Evolutionary conservation across 306 rosid species (phyloP), one percentile per base, ranked within the genome.

Genomic region (Pyrus bretschneideri): DNA sequence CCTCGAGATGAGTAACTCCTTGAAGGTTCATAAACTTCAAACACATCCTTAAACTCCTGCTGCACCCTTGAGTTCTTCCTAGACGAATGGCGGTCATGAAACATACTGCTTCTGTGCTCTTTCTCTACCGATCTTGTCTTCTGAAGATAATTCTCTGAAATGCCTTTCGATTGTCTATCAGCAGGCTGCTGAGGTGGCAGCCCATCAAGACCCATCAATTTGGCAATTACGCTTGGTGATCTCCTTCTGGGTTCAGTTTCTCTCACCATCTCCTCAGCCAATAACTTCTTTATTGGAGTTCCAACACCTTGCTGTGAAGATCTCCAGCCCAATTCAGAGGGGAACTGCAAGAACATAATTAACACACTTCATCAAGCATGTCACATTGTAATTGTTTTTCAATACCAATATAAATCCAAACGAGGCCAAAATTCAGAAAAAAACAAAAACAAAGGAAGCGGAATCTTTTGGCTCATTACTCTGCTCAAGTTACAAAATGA

Each of bases 141-240:
- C 55, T 52, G 83, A 61, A 17, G 66, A 80, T 71, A 66, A 57
- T 33, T 77, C 46, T 81, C 92, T 2, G 87, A 61, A 7, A 77
- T 78, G 76, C 74, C 81, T 67, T 71, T 87, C 3, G 80, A 87
- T 54, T 87, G 92, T 84, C 80, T 91, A 79, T 81, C 80, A 65
- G 75, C 21, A 77, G 88, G 74, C 80, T 87, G 93, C 83, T 85
- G 89, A 69, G 81, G 82, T 0, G 96, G 97, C 81, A 95, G 62
- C 77, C 92, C 97, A 65, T 95, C 99, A 67, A 95, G 97, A 78
- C 99, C 99, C 99, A 95, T 95, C 93, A 95, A 86, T 81, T 87
- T 91, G 62, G 99, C 97, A 82, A 95, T 78, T 67, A 93, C 91
- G 81, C 92, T 87, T 0, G 97, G 96, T 2, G 96, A 74, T 73